Evolutionary conservation across 805 yeast species (phyloP).

Genomic region (Metschnikowia kunwiensis): DNA sequence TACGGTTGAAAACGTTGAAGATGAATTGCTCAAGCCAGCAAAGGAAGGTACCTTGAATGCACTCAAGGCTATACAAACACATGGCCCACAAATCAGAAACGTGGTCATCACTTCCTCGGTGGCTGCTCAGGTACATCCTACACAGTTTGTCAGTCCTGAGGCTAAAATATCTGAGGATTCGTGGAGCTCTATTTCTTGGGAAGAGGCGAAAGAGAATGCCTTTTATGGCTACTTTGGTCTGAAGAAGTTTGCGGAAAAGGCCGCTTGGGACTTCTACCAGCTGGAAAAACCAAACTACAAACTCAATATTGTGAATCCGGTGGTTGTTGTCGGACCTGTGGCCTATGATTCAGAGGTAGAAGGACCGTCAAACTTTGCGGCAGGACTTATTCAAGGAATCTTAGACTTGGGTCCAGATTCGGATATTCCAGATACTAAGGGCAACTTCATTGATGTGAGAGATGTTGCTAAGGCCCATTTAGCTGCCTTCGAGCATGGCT

Average conservation of each 20-base stretch:
- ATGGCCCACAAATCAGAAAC: conserved; percentile 39
- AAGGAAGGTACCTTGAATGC: conserved; percentile 25
- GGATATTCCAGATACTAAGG: conserved; percentile 21
- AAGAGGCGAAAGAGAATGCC: conserved; percentile 30
- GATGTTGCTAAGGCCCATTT: conserved; percentile 19
- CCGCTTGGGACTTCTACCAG: conserved; percentile 29
- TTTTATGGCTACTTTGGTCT: conserved; percentile 48
- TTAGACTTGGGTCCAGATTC: conserved; percentile 25
- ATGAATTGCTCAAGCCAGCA: conserved; percentile 19
- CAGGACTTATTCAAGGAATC: conserved; percentile 40
- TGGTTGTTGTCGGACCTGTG: conserved; percentile 23
- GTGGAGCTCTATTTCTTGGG: conserved; percentile 20
- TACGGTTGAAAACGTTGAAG: conserved; percentile 18
- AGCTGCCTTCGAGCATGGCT: conserved; percentile 19
- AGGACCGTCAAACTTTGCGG: conserved; percentile 30
- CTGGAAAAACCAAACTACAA: conserved; percentile 32
- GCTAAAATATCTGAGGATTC: conserved; percentile 12
- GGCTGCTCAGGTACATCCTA: conserved; percentile 43
- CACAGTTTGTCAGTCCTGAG: conserved; percentile 10
- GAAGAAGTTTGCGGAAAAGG: conserved; percentile 53
- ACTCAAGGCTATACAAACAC: conserved; percentile 45
- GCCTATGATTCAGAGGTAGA: conserved; percentile 26
- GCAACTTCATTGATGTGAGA: conserved; percentile 44
- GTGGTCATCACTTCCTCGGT: conserved; percentile 52
- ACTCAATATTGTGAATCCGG: conserved; percentile 28